These are phyloP conservation scores for Pseudozyma sp. DNA, from an alignment of 1,284 basidiomycete genomes.

Conservation along the genomic window DNA sequence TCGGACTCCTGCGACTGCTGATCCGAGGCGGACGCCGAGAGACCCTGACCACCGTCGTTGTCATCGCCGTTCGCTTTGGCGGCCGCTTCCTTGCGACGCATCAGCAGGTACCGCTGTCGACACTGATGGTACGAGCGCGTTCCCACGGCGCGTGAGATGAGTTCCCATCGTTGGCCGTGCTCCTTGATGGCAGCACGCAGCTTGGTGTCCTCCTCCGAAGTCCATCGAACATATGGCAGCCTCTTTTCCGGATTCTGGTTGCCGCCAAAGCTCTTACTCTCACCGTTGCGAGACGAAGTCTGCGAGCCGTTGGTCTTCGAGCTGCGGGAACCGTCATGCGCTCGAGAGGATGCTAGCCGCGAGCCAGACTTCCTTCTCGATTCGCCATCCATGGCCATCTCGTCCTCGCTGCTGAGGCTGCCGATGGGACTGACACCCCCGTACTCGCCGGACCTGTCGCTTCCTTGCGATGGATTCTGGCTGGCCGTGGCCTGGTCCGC, in stretches of 20 bases:
- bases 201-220: conserved; percentile 65
- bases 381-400: conserved; percentile 34
- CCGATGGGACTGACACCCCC: conserved; percentile 50
- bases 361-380: conserved; percentile 30
- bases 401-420: conserved; percentile 51
- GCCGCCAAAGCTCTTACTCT: conserved; percentile 50
- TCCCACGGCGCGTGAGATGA: conserved; percentile 66
- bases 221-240: conserved; percentile 67
- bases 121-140: conserved; percentile 68
- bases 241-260: conserved; percentile 67
- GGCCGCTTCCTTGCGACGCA: conserved; percentile 66
- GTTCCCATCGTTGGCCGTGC: conserved; percentile 67
- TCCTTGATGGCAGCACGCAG: conserved; percentile 65
- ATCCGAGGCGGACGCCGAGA: conserved; percentile 48
- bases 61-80: conserved; percentile 44
- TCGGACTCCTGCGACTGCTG: conserved; percentile 51
- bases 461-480: conserved; percentile 61
- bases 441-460: conserved; percentile 53
- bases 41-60: conserved; percentile 25
- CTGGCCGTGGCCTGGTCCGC: conserved; percentile 67
- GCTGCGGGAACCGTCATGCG: conserved; percentile 24
- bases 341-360: conserved; percentile 20
- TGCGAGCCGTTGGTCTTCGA: conserved; percentile 33
- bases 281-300: conserved; percentile 21
- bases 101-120: conserved; percentile 67